Evolutionary conservation across 2,329 filamentous ascomycete genomes (phyloP).

Genomic region (Dryadomyces sulphureus): DNA sequence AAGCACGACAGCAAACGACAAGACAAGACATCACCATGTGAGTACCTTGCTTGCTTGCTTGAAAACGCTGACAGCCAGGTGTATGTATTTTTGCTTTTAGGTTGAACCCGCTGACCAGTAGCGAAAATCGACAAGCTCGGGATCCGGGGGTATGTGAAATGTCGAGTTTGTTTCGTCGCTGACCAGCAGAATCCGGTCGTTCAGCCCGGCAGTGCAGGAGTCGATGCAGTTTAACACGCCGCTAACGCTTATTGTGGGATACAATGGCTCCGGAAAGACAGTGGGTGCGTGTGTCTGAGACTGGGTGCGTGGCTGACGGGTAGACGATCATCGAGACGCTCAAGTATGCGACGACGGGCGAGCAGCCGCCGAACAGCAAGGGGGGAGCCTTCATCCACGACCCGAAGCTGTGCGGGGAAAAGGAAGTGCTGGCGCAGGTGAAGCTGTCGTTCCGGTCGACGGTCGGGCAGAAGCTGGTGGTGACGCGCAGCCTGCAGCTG

Average conservation of each 20-base stretch:
- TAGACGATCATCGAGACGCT: conserved; percentile 91
- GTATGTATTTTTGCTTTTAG: not conserved
- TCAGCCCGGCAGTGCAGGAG: conserved; percentile 59
- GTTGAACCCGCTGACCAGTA: not conserved
- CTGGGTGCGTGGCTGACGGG: not conserved
- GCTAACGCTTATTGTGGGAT: conserved; percentile 88
- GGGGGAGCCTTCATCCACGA: conserved; percentile 93
- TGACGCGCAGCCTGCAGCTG: conserved; percentile 71
- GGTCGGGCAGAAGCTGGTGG: conserved; percentile 64
- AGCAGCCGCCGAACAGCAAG: conserved; percentile 80
- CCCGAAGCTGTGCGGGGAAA: conserved; percentile 79
- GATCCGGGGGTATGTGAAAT: conserved; percentile 12
- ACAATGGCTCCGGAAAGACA: conserved; percentile 96
- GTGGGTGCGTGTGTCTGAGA: conserved; percentile 6
- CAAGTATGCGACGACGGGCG: conserved; percentile 93
- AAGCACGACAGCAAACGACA: too few species aligned
- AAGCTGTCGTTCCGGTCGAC: conserved; percentile 76
- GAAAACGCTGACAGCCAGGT: not conserved
- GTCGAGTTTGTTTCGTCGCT: too few species aligned
- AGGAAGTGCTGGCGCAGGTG: conserved; percentile 80
- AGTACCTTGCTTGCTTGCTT: not conserved
- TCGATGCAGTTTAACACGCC: conserved; percentile 80
- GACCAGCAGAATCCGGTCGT: conserved; percentile 48
- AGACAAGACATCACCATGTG: not conserved
- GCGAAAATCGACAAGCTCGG: conserved; percentile 14